Evolutionary conservation across 1,284 basidiomycete species (phyloP), one percentile per base, ranked within the genome.

Genomic region (Apiotrichum mycotoxinovorans): DNA sequence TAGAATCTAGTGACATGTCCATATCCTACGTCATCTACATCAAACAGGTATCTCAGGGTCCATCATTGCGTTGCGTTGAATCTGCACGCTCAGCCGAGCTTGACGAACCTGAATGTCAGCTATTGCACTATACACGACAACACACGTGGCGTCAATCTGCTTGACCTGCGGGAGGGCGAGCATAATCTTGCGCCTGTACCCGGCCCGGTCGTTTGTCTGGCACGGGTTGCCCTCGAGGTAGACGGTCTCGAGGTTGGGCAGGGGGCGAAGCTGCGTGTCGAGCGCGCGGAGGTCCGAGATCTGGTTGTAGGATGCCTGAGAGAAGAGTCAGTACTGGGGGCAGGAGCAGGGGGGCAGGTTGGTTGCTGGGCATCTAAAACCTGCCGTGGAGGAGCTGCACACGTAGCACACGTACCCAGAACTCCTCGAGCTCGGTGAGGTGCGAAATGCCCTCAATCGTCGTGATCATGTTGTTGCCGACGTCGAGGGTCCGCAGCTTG

Each of bases 151-250:
- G 78, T 98, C 95, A 56, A 98, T 87, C 78, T 98, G 96, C 69
- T 84, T 84, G 56, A 98, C 77, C 70, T 96, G 91, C 0, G 94
- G 93, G 20, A 97, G 79, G 4, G 87, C 85, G 42, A 98, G 78
- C 70, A 89, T 92, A 59, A 98, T 81, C 79, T 97, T 98, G 54
- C 95, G 81, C 63, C 93, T 81, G 74, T 98, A 98, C 20, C 82
- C 84, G 1, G 83, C 79, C 65, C 85, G 87, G 68, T 97, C 91
- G 20, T 81, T 81, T 40, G 78, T 81, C 75, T 98, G 92, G 61
- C 89, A 88, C 2, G 96, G 96, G 73, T 98, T 98, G 9, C 85
- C 87, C 76, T 98, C 95, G 33, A 98, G 83, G 74, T 98, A 98
- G 10, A 98, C 82, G 1, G 96, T 98, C 70, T 88, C 83, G 15